Evolutionary conservation across 352 stramenopile species (phyloP).

Genomic region (Pilasporangium apinafurcum): DNA sequence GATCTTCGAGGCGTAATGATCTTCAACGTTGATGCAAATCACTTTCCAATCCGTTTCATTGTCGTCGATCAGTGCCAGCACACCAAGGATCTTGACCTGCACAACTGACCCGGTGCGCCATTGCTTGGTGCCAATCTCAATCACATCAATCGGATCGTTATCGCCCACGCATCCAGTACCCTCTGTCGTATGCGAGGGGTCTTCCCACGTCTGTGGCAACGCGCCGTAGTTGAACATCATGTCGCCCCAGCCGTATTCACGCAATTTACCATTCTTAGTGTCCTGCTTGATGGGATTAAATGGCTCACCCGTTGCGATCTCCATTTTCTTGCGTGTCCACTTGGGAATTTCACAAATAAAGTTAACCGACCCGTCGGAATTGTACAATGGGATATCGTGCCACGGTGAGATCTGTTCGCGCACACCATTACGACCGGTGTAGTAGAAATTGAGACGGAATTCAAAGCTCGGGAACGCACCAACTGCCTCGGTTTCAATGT

Average conservation of each 20-base stretch:
- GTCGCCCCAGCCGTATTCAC: conserved; percentile 95
- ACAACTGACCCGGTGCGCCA: conserved; percentile 92
- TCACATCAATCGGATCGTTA: conserved; percentile 99
- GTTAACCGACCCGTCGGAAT: conserved; percentile 83
- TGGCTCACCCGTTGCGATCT: conserved; percentile 93
- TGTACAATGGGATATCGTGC: conserved; percentile 97
- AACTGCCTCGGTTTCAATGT: conserved; percentile 67
- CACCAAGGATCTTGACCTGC: conserved; percentile 97
- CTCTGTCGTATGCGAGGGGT: conserved; percentile 87
- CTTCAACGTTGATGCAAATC: conserved; percentile 94
- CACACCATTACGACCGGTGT: conserved; percentile 60
- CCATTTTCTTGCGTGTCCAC: conserved; percentile 98
- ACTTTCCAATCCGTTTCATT: conserved; percentile 99
- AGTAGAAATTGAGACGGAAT: conserved; percentile 89
- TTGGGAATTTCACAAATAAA: conserved; percentile 98
- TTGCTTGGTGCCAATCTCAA: conserved; percentile 94
- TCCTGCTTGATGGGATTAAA: conserved; percentile 99
- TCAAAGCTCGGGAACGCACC: conserved; percentile 86
- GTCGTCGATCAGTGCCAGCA: conserved; percentile 99
- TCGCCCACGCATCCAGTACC: conserved; percentile 87
- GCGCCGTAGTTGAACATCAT: conserved; percentile 99
- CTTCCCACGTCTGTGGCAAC: conserved; percentile 99
- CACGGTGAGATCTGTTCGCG: conserved; percentile 93
- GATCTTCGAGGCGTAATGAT: conserved; percentile 96
- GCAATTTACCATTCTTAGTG: conserved; percentile 96